phyloP scores from a whole-genome alignment of 2,329 filamentous ascomycete genomes.

The Fusarium sp. region DNA sequence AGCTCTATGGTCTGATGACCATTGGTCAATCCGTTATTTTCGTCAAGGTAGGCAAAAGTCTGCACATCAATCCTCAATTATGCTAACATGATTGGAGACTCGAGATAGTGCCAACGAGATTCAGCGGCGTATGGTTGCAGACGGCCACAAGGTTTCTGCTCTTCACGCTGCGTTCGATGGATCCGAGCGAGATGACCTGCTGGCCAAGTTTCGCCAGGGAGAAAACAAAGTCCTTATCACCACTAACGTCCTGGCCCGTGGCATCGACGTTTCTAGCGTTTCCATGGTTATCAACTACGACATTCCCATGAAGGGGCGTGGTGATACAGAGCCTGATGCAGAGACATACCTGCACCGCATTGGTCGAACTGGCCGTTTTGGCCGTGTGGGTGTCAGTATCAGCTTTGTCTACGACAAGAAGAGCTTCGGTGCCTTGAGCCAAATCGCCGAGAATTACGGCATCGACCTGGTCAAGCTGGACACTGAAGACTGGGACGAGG shows the following conservation, averaged over 20 bases:
- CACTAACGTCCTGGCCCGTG: conserved; percentile 95
- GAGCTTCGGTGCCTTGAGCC: conserved; percentile 83
- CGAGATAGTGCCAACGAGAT: conserved; percentile 90
- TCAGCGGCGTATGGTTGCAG: conserved; percentile 85
- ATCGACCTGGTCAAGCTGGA: conserved; percentile 87
- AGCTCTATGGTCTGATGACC: conserved; percentile 96
- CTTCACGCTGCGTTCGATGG: conserved; percentile 93
- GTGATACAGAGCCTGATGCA: conserved; percentile 87
- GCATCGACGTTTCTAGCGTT: conserved; percentile 92
- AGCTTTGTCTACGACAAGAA: conserved; percentile 91
- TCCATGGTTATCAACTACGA: conserved; percentile 99
- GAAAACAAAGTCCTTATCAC: conserved; percentile 97
- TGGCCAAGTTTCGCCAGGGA: conserved; percentile 89
- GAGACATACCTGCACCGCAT: conserved; percentile 99
- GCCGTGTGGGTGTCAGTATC: conserved; percentile 95
- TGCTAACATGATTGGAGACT: conserved; percentile 68
- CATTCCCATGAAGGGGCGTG: conserved; percentile 81
- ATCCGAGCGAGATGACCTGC: conserved; percentile 83
- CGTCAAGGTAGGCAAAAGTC: conserved; percentile 77
- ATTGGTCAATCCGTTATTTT: conserved; percentile 99
- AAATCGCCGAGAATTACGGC: conserved; percentile 85
- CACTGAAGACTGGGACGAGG: conserved; percentile 90
- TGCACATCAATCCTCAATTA: neutral
- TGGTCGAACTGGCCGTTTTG: conserved; percentile 95
- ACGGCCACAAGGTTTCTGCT: conserved; percentile 93